Evolutionary conservation across 495 filamentous ascomycete genomes (phyloP), one percentile per base, ranked within the genome.

Genomic region (Glarea lozoyensis): DNA sequence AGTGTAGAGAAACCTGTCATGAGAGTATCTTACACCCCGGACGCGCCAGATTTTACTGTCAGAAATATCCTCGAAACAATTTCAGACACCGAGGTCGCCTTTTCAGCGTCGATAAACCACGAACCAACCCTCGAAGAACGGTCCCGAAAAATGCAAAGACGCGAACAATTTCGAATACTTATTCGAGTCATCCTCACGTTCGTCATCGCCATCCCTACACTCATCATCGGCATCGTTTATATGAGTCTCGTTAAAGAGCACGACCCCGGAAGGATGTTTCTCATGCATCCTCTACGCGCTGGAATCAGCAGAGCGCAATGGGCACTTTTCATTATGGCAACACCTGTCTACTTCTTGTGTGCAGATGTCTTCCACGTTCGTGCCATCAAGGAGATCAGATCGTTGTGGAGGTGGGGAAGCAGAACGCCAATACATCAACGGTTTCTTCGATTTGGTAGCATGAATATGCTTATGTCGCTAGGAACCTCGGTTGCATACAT

Each of bases 391-490:
- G 90, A 96, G 53, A 68, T 97, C 15, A 66, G 68, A 43, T 73
- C 80, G 0, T 60, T 95, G 18, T 97, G 90, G 90, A 70, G 86
- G 22, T 78, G 62, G n/a, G 74, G 79, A 33, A 96, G 88, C 58
- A 75, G 69, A 7, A 78, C 82, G 2, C 88, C 89, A 0, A 56
- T 94, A 9, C 53, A 85, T 16, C 74, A 80, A 43, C 68, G 92
- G 13, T 88, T 97, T 50, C 90, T 88, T 51, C 78, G 86, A 11
- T 97, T 97, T 52, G 90, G 90, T 11, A 95, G 88, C 62, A 97
- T 97, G 90, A 93, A 95, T 54, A 79, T 92, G 58, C 71, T 97
- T 44, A 85, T 97, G 53, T 93, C 84, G 9, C 67, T 90, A 11
- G 90, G 92, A 7, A 94, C 92, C 0, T 78, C 78, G 4, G 84